phyloP scores from a whole-genome alignment of 2,329 filamentous ascomycete species.

The Calonectria fujianensis region DNA sequence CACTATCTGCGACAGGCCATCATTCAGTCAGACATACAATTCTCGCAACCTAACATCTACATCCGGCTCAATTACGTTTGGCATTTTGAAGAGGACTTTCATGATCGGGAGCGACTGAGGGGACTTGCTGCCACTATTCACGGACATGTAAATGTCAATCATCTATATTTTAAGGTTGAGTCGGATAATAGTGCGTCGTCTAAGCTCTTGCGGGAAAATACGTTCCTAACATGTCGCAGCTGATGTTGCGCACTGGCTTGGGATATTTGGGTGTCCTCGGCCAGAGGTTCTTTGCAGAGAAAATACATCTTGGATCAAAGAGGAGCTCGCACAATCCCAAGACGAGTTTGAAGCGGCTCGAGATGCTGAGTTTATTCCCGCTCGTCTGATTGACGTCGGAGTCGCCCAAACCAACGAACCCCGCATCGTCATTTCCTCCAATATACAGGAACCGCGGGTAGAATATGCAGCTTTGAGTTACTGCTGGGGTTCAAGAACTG shows the following conservation, averaged over 20 bases:
- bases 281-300: background rate
- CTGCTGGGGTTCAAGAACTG: background rate
- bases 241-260: slow-evolving; percentile 1
- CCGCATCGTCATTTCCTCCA: background rate
- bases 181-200: background rate
- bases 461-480: background rate
- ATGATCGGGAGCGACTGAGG: background rate
- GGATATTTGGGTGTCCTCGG: background rate
- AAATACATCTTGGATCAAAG: background rate
- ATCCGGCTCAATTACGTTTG: slow-evolving; percentile 4
- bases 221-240: background rate
- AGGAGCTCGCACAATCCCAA: background rate
- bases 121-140: slow-evolving; percentile 2
- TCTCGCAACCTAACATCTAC: background rate
- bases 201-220: no score
- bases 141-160: background rate
- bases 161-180: slow-evolving; percentile 12
- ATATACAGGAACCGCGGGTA: background rate
- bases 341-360: background rate
- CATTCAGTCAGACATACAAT: background rate
- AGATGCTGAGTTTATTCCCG: background rate
- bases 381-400: background rate
- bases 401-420: no score
- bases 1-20: background rate
- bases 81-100: background rate